Percentiles rank a stretch among this genome's conserved stretches.
phyloP scores from a whole-genome alignment of 257 asterid genomes.

The Nicotiana tomentosiformis region DNA sequence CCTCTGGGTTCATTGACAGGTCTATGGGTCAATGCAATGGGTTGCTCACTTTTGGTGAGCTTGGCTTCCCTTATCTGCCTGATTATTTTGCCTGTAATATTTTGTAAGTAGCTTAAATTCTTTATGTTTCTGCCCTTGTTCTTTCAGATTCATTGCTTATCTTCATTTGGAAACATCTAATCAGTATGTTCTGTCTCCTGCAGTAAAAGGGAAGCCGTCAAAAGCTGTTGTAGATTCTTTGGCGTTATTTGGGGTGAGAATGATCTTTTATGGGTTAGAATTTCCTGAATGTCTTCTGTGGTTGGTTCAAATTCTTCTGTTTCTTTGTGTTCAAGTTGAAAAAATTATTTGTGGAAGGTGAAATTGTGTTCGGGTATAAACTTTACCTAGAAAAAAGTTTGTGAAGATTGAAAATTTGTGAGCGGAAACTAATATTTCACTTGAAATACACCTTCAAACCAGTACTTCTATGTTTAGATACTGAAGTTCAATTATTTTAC shows the following conservation, averaged over 20 bases:
- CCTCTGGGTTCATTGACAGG: conserved; percentile 38
- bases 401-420: not conserved
- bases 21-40: conserved; percentile 90
- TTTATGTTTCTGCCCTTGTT: conserved; percentile 2
- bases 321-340: not conserved
- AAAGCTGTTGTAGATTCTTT: conserved; percentile 76
- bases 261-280: not conserved
- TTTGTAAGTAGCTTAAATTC: conserved; percentile 50
- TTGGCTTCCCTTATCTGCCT: conserved; percentile 96
- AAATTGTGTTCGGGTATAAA: not conserved
- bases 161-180: conserved; percentile 2
- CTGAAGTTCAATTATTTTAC: not conserved
- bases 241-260: conserved; percentile 90
- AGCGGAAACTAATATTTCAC: not conserved
- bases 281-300: not conserved
- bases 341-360: not conserved
- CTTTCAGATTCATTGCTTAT: not conserved
- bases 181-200: conserved; percentile 21
- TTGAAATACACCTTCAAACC: not conserved
- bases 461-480: not conserved
- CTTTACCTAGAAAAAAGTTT: not conserved
- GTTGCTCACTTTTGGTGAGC: conserved; percentile 97
- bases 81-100: conserved; percentile 75
- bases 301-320: not conserved
- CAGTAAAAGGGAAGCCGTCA: conserved; percentile 94